Base-by-base conservation (phyloP, 345 rosid species). In the Litchi chinensis region DNA sequence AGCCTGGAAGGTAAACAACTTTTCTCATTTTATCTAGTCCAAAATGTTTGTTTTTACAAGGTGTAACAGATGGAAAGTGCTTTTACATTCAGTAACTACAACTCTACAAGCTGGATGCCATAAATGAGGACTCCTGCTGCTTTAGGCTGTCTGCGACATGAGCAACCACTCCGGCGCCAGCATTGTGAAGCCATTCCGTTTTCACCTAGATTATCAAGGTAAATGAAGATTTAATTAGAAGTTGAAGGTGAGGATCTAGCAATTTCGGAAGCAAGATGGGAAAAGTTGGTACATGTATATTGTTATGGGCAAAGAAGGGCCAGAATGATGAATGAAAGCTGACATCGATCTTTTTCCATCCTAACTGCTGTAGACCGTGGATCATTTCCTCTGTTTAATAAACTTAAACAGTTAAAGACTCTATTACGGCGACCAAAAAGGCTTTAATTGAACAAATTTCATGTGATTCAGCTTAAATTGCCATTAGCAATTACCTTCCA, bases 341-440 rank as follows among this genome's bases (percentile, higher is more conserved):
- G 85, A 96, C 99, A 78, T 94, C 99, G 2, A 95, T 95, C 85
- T 94, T 95, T 79, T 86, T 95, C 99, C 99, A 95, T 69, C 98
- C 98, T 74, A 92, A 62, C 73, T 85, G 93, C 86, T 96, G 97
- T 81, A 96, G 79, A 44, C 99, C 99, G 0, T 57, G 87, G 50
- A 92, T 94, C 99, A 94, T 96, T 85, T 94, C 98, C 87, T 96
- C 99, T 95, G 91, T 80, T 80, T 74, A 79, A 74, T 8, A 72
- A 82, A 78, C 15, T 6, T 67, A 74, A 46, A 46, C 19, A 21
- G 46, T 50, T 24, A 71, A 26, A 54, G 52, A 72, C 68, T 66
- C 60, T 2, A 37, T 13, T n/a, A 43, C 56, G 40, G 32, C 18
- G 72, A 43, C 37, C 52, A 68, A 28, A 28, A 54, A 2, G 37